These are phyloP conservation scores for Gentiana macrophylla DNA, from an alignment of 257 asterid genomes.

Conservation along the genomic window DNA sequence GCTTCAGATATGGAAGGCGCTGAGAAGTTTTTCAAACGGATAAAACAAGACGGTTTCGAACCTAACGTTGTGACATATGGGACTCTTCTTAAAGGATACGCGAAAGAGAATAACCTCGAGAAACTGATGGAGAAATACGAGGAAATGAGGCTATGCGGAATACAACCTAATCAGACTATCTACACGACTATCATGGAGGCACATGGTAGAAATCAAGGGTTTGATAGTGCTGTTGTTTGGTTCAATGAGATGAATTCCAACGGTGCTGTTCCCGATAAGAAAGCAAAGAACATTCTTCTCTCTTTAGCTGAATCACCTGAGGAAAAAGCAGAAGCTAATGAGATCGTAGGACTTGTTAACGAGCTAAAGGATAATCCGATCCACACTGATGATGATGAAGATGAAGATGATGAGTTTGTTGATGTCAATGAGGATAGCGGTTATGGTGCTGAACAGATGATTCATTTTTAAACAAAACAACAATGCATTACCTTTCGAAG, in stretches of 20 bases:
- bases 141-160: conserved; percentile 51
- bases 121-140: conserved; percentile 84
- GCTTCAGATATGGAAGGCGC: conserved; percentile 94
- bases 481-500: no score
- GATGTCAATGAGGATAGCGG: conserved; percentile 5
- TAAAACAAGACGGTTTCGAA: conserved; percentile 62
- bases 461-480: conserved; percentile 4
- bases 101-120: conserved; percentile 52
- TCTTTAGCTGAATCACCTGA: conserved; percentile 77
- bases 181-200: conserved; percentile 94
- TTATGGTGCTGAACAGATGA: conserved; percentile 11
- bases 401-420: conserved; percentile 15
- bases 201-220: conserved; percentile 66
- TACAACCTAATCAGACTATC: conserved; percentile 54
- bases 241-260: conserved; percentile 69
- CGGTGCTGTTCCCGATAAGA: conserved; percentile 62
- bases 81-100: conserved; percentile 76
- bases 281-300: conserved; percentile 77
- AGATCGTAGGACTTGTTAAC: conserved; percentile 27
- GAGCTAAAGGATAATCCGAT: conserved; percentile 7
- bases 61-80: conserved; percentile 78
- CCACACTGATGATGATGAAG: conserved; percentile 5
- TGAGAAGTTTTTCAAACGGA: conserved; percentile 73
- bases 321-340: conserved; percentile 64
- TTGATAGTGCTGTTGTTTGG: conserved; percentile 70